Evolutionary conservation across 2,329 filamentous ascomycete genomes (phyloP).

Genomic region (Magnaporthiopsis incrustans): DNA sequence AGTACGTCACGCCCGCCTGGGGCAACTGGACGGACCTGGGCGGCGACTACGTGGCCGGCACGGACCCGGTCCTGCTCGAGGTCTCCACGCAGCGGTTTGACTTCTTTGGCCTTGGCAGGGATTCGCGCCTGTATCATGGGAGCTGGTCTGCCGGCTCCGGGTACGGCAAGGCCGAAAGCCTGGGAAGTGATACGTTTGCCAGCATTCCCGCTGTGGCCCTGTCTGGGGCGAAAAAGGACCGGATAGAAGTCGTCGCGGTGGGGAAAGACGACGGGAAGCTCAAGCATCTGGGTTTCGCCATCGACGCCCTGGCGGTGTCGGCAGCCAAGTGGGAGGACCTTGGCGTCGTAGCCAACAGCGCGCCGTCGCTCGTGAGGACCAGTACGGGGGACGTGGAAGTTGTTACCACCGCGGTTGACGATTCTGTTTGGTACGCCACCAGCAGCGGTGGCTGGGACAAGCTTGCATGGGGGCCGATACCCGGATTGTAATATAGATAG

Average conservation of each 20-base stretch:
- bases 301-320: not conserved
- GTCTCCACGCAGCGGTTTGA: not conserved
- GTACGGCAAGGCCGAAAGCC: not conserved
- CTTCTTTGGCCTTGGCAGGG: slow-evolving; percentile 6
- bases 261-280: slow-evolving; percentile 4
- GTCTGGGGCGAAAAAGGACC: not conserved
- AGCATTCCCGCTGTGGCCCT: slow-evolving; percentile 3
- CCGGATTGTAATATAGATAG: not conserved
- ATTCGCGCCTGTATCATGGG: not conserved
- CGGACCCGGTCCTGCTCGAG: slow-evolving; percentile 6
- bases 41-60: slow-evolving; percentile 2
- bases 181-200: not conserved
- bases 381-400: not conserved
- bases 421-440: not conserved
- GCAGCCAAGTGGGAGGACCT: slow-evolving; percentile 4
- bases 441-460: not conserved
- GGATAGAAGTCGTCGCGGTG: slow-evolving; percentile 6
- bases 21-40: not conserved
- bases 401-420: slow-evolving; percentile 1
- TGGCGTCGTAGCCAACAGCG: not conserved
- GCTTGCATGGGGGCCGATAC: slow-evolving; percentile 1
- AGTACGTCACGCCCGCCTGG: not conserved
- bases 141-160: not conserved
- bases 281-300: not conserved
- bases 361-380: not conserved